Evolutionary conservation across 345 rosid genomes (phyloP), one percentile per base, ranked within the genome.

Genomic region (Excoecaria cochinchinensis): DNA sequence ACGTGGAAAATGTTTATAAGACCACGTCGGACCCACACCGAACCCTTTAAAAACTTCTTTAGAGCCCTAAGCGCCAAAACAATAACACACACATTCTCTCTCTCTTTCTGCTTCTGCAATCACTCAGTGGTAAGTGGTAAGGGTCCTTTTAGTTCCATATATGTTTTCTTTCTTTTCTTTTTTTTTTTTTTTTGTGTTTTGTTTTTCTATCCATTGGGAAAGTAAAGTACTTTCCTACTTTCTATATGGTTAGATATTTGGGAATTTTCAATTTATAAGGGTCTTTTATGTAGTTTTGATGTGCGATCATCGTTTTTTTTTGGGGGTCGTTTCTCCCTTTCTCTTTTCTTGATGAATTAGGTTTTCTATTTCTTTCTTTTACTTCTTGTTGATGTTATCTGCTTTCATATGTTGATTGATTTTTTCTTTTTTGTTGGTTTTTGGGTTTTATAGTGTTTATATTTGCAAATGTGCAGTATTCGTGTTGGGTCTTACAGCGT

Each of bases 31-130:
- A 38, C 83, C 88, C 81, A 69, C 77, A 78, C 83, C 84, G 81
- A 84, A 86, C 72, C 74, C 81, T 86, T 83, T 86, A 79, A 77
- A 86, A 79, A 16, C 63, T 70, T 15, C 48, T 9, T 2, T 5
- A 69, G 62, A 58, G 48, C 66, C 66, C n/a, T 4, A 74, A 83
- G 82, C 88, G 85, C 89, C 82, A 79, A 83, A 76, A 73, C 40
- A 50, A 73, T 15, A 52, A 17, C 79, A 21, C 75, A 67, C 66
- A 39, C 25, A 40, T 50, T 71, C 73, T 62, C 68, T 55, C 64
- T 42, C 64, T 13, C 42, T 38, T 55, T 67, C 55, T 44, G 24
- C 9, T 50, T 74, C 51, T 36, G 46, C 58, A 17, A 31, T 69
- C 73, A 52, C 61, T 69, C 47, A 51, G 4, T 42, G 24, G 14